Conservation (phyloP, 768 basidiomycete genomes). For the Trametes elegans region DNA sequence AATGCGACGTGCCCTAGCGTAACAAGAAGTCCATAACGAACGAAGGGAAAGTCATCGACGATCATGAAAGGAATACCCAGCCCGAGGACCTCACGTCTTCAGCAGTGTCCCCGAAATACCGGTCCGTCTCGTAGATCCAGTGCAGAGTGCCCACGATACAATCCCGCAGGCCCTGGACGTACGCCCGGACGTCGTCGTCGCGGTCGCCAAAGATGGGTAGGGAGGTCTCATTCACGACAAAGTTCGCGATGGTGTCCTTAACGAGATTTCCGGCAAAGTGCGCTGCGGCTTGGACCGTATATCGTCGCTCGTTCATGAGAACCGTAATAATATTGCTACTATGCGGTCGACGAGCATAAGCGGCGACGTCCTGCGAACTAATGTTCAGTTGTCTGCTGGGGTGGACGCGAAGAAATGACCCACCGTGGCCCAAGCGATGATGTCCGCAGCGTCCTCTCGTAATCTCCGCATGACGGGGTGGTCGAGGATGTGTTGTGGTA, state of each 20-base stretch:
- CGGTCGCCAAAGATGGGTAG: constrained; percentile 12
- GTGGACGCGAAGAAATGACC: constrained; percentile 8
- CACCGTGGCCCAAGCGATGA: constrained; percentile 57
- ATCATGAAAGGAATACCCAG: constrained; percentile 53
- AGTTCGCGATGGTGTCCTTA: constrained; percentile 37
- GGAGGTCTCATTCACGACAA: constrained; percentile 26
- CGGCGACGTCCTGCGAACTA: constrained; percentile 51
- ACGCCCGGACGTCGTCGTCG: constrained; percentile 33
- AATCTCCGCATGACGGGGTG: constrained; percentile 33
- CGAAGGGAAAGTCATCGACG: not conserved
- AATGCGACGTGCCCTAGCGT: not conserved
- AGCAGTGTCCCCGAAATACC: constrained; percentile 57
- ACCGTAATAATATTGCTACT: constrained; percentile 48
- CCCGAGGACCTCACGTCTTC: constrained; percentile 58
- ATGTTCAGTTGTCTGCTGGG: not conserved
- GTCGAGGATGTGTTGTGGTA: constrained; percentile 33
- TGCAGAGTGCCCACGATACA: constrained; percentile 58
- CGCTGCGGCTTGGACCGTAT: constrained; percentile 51
- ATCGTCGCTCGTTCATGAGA: constrained; percentile 41
- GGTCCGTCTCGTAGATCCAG: constrained; percentile 63
- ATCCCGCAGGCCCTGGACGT: constrained; percentile 52
- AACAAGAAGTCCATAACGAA: not conserved
- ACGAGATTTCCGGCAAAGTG: constrained; percentile 40
- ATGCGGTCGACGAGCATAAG: constrained; percentile 50
- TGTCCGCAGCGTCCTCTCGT: constrained; percentile 42